A percentile compares a stretch with the other conserved stretches of the same genome.
Conservation (phyloP, 1,284 basidiomycete genomes). For the Cryptococcus depauperatus region DNA sequence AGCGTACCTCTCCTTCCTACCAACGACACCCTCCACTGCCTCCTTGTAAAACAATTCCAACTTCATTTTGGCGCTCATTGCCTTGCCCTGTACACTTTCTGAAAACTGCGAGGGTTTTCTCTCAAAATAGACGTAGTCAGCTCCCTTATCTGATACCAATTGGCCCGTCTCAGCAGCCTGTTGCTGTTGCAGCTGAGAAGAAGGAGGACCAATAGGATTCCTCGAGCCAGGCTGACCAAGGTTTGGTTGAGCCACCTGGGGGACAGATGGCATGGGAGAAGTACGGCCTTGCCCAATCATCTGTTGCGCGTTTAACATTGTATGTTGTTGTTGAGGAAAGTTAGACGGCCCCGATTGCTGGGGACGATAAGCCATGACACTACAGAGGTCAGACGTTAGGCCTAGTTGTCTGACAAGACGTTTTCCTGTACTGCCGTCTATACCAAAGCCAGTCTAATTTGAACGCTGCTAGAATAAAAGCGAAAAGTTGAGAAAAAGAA, state of each 20-base stretch:
- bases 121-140: slow-evolving; percentile 92
- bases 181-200: not conserved
- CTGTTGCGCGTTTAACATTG: slow-evolving; percentile 14
- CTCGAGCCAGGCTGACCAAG: slow-evolving; percentile 33
- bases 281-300: slow-evolving; percentile 12
- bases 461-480: too few species aligned
- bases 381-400: too few species aligned
- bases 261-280: slow-evolving; percentile 35
- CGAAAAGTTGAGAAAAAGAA: too few species aligned
- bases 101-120: slow-evolving; percentile 74
- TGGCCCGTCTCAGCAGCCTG: not conserved
- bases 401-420: too few species aligned
- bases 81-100: slow-evolving; percentile 79
- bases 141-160: slow-evolving; percentile 41
- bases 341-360: slow-evolving; percentile 21
- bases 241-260: slow-evolving; percentile 25
- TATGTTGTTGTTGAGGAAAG: slow-evolving; percentile 9
- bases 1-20: slow-evolving; percentile 67
- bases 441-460: too few species aligned
- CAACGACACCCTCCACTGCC: slow-evolving; percentile 82
- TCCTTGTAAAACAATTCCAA: slow-evolving; percentile 97
- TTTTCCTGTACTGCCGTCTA: too few species aligned
- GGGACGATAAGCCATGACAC: slow-evolving; percentile 24
- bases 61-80: slow-evolving; percentile 92
- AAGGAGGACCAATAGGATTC: slow-evolving; percentile 1